A percentile compares a stretch with the other conserved stretches of the same genome.
These are phyloP conservation scores for Thelephora ganbajun DNA, from an alignment of 768 basidiomycete genomes.

Conservation along the genomic window DNA sequence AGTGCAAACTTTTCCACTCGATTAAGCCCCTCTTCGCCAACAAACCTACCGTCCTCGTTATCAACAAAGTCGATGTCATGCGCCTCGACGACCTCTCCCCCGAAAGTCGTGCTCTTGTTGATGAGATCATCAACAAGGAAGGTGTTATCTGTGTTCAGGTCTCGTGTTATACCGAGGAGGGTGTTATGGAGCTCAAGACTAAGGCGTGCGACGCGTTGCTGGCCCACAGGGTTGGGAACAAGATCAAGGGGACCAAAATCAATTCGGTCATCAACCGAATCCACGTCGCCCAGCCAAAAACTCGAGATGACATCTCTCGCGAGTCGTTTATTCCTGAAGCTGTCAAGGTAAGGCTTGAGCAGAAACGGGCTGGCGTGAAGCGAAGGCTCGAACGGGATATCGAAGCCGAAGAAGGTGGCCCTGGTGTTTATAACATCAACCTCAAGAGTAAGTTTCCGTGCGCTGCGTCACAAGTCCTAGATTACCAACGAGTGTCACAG, in stretches of 20 bases:
- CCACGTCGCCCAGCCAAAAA: constrained; percentile 85
- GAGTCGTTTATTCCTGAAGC: constrained; percentile 82
- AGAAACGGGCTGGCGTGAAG: constrained; percentile 68
- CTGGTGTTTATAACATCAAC: constrained; percentile 86
- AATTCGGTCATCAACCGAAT: constrained; percentile 89
- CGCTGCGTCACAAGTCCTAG: not conserved
- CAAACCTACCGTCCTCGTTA: constrained; percentile 88
- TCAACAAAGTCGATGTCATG: constrained; percentile 95
- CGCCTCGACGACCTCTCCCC: constrained; percentile 73
- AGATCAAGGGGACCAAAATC: constrained; percentile 89
- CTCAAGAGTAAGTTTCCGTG: constrained; percentile 54
- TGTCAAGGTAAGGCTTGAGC: constrained; percentile 67
- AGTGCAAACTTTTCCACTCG: constrained; percentile 98
- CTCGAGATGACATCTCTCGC: constrained; percentile 81
- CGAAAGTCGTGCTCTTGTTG: constrained; percentile 66
- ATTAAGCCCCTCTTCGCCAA: constrained; percentile 94
- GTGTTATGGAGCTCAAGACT: constrained; percentile 94
- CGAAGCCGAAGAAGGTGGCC: constrained; percentile 77
- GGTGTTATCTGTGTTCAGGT: constrained; percentile 68
- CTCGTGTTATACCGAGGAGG: constrained; percentile 93
- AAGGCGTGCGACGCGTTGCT: constrained; percentile 91
- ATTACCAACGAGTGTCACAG: constrained; percentile 24
- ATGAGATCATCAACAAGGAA: constrained; percentile 71
- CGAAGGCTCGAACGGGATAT: constrained; percentile 62
- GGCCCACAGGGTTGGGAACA: constrained; percentile 86